Conservation (phyloP, 306 rosid species). For the Malus sylvestris region DNA sequence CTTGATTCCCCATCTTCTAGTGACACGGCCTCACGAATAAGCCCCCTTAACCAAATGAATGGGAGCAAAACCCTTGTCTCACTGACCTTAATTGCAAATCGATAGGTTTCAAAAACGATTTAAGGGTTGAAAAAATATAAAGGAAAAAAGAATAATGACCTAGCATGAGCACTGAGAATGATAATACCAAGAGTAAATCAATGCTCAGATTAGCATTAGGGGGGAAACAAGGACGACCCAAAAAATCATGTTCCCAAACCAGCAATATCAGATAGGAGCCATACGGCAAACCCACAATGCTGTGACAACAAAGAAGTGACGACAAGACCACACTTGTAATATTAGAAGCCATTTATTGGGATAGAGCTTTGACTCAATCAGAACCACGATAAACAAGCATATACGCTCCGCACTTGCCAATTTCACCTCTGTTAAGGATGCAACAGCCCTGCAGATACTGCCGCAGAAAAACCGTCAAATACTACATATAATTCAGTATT, state of each 20-base stretch:
- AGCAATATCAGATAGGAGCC: background rate
- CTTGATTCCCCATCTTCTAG: constrained; percentile 16
- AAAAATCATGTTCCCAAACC: background rate
- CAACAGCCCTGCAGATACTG: background rate
- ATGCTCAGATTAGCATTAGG: background rate
- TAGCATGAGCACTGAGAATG: background rate
- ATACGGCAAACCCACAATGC: background rate
- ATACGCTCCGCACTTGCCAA: background rate
- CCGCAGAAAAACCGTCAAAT: background rate
- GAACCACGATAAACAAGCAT: background rate
- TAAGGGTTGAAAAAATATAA: background rate
- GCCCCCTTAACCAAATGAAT: constrained; percentile 1
- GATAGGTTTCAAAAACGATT: constrained; percentile 4
- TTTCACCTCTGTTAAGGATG: background rate
- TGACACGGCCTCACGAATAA: background rate
- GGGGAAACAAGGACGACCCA: background rate
- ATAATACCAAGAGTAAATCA: background rate
- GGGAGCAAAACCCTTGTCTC: constrained; percentile 5
- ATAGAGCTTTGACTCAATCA: background rate
- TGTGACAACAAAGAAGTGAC: background rate
- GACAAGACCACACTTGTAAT: background rate
- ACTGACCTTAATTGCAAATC: background rate
- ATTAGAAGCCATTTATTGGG: background rate
- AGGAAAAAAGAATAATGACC: background rate
- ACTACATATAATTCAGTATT: background rate